phyloP scores from a whole-genome alignment of 306 rosid genomes.

The Rubus idaeus region DNA sequence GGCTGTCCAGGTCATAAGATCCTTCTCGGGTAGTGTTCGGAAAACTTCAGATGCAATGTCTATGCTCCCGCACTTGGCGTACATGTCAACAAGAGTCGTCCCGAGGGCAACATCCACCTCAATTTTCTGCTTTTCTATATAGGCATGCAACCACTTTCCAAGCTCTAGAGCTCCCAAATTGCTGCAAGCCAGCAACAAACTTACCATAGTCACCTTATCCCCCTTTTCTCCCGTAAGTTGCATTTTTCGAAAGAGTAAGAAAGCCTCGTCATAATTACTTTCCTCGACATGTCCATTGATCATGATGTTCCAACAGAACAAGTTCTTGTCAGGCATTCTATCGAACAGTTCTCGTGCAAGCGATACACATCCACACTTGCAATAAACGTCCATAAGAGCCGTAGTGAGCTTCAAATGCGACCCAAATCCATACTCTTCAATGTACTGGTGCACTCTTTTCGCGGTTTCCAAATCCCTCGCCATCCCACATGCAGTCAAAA shows the following conservation, averaged over 20 bases:
- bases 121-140: constrained; percentile 17
- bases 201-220: constrained; percentile 23
- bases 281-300: constrained; percentile 30
- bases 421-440: constrained; percentile 16
- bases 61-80: constrained; percentile 32
- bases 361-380: constrained; percentile 23
- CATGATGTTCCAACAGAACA: constrained; percentile 29
- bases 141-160: constrained; percentile 31
- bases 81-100: constrained; percentile 30
- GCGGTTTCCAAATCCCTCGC: constrained; percentile 21
- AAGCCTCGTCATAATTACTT: constrained; percentile 21
- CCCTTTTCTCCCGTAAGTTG: constrained; percentile 29
- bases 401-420: constrained; percentile 17
- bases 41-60: constrained; percentile 21
- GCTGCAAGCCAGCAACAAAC: constrained; percentile 31
- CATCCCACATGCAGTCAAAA: constrained; percentile 21
- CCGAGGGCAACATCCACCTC: constrained; percentile 25
- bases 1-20: constrained; percentile 33
- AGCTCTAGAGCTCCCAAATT: constrained; percentile 34
- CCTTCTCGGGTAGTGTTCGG: constrained; percentile 24
- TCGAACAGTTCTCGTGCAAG: constrained; percentile 25
- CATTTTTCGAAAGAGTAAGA: constrained; percentile 24
- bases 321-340: constrained; percentile 22
- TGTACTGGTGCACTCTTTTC: constrained; percentile 19
- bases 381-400: constrained; percentile 30